Conservation (phyloP, 306 rosid species). For the Vigna radiata region DNA sequence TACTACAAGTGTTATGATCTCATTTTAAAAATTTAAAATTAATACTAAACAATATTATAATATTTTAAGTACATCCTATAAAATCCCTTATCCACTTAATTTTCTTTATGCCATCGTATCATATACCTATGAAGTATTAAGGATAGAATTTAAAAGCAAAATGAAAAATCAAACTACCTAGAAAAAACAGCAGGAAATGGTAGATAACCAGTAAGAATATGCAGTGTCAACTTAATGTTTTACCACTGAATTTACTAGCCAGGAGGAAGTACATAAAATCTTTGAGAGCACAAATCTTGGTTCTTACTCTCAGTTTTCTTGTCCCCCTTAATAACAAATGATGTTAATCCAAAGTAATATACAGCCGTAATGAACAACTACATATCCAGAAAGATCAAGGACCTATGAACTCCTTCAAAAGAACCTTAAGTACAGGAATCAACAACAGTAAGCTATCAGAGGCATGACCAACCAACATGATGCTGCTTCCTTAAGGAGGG, state of each 20-base stretch:
- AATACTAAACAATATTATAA: too few species aligned
- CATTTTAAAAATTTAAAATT: too few species aligned
- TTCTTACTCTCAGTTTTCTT: constrained; percentile 38
- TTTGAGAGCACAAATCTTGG: constrained; percentile 30
- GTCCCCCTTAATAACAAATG: constrained; percentile 37
- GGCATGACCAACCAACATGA: constrained; percentile 45
- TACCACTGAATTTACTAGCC: constrained; percentile 25
- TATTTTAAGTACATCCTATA: too few species aligned
- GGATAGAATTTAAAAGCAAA: neutral
- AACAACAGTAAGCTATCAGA: constrained; percentile 42
- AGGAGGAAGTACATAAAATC: constrained; percentile 40
- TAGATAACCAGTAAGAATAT: neutral
- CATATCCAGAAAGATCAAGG: constrained; percentile 37
- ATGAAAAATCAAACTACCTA: neutral
- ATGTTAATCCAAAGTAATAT: constrained; percentile 46
- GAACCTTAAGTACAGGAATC: constrained; percentile 43
- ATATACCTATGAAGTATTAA: neutral
- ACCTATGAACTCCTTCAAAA: constrained; percentile 38
- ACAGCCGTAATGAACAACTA: constrained; percentile 49
- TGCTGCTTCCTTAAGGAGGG: constrained; percentile 43
- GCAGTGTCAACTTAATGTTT: constrained; percentile 8
- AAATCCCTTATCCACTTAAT: too few species aligned
- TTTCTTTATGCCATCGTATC: too few species aligned
- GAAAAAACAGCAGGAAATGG: neutral
- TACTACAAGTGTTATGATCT: too few species aligned